These are phyloP conservation scores for Domatiomyces catenatus DNA, from an alignment of 2,329 filamentous ascomycete genomes.

Conservation along the genomic window DNA sequence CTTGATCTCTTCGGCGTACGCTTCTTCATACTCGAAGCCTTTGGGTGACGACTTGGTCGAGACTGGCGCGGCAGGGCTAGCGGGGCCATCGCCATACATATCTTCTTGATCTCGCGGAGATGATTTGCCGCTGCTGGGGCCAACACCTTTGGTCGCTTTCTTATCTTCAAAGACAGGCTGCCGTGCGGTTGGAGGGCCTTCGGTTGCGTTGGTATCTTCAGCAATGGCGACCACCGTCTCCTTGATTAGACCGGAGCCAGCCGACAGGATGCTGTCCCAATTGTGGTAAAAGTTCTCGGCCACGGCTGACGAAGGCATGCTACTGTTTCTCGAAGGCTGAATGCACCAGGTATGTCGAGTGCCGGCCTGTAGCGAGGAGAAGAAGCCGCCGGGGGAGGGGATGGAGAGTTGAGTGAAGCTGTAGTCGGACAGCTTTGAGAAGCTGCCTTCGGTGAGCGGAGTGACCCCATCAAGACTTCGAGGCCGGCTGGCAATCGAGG, in stretches of 20 bases:
- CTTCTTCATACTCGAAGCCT: slow-evolving; percentile 55
- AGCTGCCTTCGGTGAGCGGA: slow-evolving; percentile 28
- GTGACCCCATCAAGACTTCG: slow-evolving; percentile 30
- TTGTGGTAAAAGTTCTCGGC: slow-evolving; percentile 82
- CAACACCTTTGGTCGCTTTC: background rate
- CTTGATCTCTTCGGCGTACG: slow-evolving; percentile 59
- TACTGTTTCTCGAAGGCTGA: slow-evolving; percentile 26
- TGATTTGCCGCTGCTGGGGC: slow-evolving; percentile 2
- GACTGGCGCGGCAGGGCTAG: slow-evolving; percentile 12
- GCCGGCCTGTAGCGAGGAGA: slow-evolving; percentile 63
- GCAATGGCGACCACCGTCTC: slow-evolving; percentile 53
- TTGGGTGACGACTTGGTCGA: slow-evolving; percentile 40
- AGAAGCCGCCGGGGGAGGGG: slow-evolving; percentile 83
- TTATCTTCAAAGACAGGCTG: slow-evolving; percentile 17
- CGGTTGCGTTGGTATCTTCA: slow-evolving; percentile 32
- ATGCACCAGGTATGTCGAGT: slow-evolving; percentile 62
- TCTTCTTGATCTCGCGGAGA: slow-evolving; percentile 14
- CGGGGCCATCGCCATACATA: slow-evolving; percentile 11
- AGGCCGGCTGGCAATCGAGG: slow-evolving; percentile 28
- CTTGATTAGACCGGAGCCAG: slow-evolving; percentile 32
- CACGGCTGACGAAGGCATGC: slow-evolving; percentile 63
- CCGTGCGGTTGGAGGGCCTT: slow-evolving; percentile 52
- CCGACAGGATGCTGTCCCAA: slow-evolving; percentile 37
- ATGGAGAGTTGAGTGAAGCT: slow-evolving; percentile 72
- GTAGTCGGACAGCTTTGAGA: slow-evolving; percentile 41